A percentile compares a stretch with the other conserved stretches of the same genome.
Conservation (phyloP, 495 filamentous ascomycete species). For the Aspergillus baeticus region DNA sequence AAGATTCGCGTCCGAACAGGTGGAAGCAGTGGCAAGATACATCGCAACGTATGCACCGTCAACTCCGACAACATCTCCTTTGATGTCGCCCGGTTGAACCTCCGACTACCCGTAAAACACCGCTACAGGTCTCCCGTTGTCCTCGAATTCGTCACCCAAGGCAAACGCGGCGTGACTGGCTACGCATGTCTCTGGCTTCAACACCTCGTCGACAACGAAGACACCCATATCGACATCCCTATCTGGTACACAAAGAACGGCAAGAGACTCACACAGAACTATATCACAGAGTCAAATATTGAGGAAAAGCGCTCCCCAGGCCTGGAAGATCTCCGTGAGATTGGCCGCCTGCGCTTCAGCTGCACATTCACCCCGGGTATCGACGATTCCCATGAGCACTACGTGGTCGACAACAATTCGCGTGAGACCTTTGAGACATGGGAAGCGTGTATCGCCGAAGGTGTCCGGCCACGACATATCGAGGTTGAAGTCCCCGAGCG, state of each 20-base stretch:
- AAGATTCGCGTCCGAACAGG: conserved; percentile 81
- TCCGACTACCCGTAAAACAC: conserved; percentile 84
- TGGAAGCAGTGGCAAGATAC: conserved; percentile 72
- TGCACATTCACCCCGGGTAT: conserved; percentile 85
- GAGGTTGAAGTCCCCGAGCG: conserved; percentile 62
- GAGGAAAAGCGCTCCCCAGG: conserved; percentile 57
- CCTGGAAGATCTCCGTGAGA: conserved; percentile 68
- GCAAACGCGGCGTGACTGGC: conserved; percentile 65
- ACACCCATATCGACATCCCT: conserved; percentile 73
- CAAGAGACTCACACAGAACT: conserved; percentile 81
- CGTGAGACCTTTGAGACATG: conserved; percentile 93
- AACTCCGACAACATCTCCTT: conserved; percentile 65
- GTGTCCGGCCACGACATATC: conserved; percentile 69
- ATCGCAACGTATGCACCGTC: conserved; percentile 52
- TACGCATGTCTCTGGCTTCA: conserved; percentile 86
- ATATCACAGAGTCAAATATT: conserved; percentile 72
- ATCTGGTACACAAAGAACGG: conserved; percentile 79
- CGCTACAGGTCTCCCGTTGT: conserved; percentile 85
- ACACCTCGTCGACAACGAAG: conserved; percentile 76
- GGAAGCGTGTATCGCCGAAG: conserved; percentile 86
- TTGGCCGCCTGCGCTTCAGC: conserved; percentile 77
- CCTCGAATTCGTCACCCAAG: conserved; percentile 74
- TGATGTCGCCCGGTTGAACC: conserved; percentile 60
- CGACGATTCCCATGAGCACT: conserved; percentile 79
- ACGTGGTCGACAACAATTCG: conserved; percentile 82